These are phyloP conservation scores for Phylloporus sp. DNA, from an alignment of 768 basidiomycete genomes.

Conservation along the genomic window DNA sequence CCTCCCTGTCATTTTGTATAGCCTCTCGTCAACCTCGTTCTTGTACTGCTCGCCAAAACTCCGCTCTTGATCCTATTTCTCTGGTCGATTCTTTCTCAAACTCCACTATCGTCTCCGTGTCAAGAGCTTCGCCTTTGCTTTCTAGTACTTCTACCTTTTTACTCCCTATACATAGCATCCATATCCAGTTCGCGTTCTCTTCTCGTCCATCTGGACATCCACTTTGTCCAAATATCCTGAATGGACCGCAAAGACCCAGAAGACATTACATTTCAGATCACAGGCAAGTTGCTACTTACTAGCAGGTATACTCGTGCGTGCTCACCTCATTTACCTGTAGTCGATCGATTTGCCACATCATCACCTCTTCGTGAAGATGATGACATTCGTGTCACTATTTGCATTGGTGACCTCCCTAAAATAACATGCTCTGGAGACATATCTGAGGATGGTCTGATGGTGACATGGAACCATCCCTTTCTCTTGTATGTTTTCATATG, in stretches of 20 bases:
- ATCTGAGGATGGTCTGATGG: background rate
- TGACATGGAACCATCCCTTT: background rate
- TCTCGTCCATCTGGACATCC: too few species aligned
- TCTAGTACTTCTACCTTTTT: background rate
- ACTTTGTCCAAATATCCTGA: background rate
- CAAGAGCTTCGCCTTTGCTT: too few species aligned
- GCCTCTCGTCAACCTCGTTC: background rate
- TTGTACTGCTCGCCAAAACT: too few species aligned
- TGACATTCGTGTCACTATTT: background rate
- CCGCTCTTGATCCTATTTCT: too few species aligned
- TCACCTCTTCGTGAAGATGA: background rate
- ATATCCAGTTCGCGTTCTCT: too few species aligned
- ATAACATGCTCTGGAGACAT: background rate
- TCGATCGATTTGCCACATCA: background rate
- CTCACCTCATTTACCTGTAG: background rate
- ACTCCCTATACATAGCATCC: background rate
- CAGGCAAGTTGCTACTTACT: background rate
- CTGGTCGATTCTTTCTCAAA: too few species aligned
- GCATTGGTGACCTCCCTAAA: background rate
- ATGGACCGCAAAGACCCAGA: background rate
- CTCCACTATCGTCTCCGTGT: too few species aligned
- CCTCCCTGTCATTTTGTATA: background rate
- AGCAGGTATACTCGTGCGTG: too few species aligned
- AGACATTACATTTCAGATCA: background rate
- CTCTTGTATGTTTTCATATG: background rate